phyloP scores from a whole-genome alignment of 768 basidiomycete genomes.

The Trametes maxima region DNA sequence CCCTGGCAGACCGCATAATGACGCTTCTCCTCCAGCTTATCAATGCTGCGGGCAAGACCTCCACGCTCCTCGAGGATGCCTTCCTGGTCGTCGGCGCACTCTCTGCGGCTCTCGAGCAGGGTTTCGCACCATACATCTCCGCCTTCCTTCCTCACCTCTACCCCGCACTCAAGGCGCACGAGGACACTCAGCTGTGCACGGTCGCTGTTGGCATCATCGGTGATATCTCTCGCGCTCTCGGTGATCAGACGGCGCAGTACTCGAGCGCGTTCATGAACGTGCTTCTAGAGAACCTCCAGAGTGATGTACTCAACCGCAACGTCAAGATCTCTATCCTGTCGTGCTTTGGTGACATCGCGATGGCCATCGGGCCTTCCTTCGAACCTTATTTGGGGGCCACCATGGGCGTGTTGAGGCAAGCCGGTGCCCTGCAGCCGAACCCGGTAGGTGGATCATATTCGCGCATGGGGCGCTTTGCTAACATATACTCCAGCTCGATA shows the following conservation, averaged over 20 bases:
- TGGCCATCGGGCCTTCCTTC: slow-evolving; percentile 85
- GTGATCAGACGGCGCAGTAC: slow-evolving; percentile 81
- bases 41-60: slow-evolving; percentile 85
- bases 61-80: slow-evolving; percentile 94
- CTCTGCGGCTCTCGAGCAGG: slow-evolving; percentile 65
- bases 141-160: slow-evolving; percentile 87
- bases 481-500: slow-evolving; percentile 60
- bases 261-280: slow-evolving; percentile 90
- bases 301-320: slow-evolving; percentile 85
- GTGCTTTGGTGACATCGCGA: slow-evolving; percentile 95
- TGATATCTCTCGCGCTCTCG: slow-evolving; percentile 93
- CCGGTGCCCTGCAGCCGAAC: slow-evolving; percentile 84
- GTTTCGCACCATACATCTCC: slow-evolving; percentile 80
- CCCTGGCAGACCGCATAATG: slow-evolving; percentile 94
- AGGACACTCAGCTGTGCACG: slow-evolving; percentile 94
- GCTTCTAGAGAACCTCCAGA: slow-evolving; percentile 87
- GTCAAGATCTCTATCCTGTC: slow-evolving; percentile 97
- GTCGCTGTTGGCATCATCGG: slow-evolving; percentile 96
- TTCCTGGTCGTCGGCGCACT: slow-evolving; percentile 93
- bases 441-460: slow-evolving; percentile 54
- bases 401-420: slow-evolving; percentile 89
- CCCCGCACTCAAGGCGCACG: slow-evolving; percentile 87
- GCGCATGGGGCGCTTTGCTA: neutral
- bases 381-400: slow-evolving; percentile 89
- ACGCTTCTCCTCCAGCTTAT: slow-evolving; percentile 85